Evolutionary conservation across 345 rosid species (phyloP), one percentile per base, ranked within the genome.

Genomic region (Euphorbia pulcherrima): DNA sequence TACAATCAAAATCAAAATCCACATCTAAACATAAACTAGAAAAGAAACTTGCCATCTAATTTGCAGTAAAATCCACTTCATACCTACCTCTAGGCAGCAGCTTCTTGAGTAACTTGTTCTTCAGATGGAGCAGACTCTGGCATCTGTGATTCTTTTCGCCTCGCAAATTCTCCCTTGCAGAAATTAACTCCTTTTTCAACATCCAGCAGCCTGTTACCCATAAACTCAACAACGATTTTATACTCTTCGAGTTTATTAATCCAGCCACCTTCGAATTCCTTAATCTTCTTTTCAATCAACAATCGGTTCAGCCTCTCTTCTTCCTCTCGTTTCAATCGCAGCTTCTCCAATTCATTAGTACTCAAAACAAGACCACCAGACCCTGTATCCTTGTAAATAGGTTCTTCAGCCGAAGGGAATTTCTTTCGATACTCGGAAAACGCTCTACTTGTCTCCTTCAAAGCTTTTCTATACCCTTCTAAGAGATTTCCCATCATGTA

Each of bases 301-400:
- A 37, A 27, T 9, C 73, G 73, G 40, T 63, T 71, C 62, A 72
- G 67, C 83, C 81, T 86, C 54, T 85, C 87, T 77, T 90, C 98
- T 77, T 74, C 90, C 82, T 86, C 92, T 78, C 74, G 82, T 82
- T 81, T 86, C 77, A 80, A 23, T 12, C 77, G 86, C 71, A 46
- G 86, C 86, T 82, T 91, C 71, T 88, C 96, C 69, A 88, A 61
- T 73, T 91, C 97, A 41, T 44, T 63, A 57, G 78, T 61, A 70
- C 92, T 85, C 84, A 94, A 65, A 46, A 89, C 91, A 72, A 89
- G 87, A 61, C 97, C 97, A 14, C 90, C 88, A 26, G 89, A 80
- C 12, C 96, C 95, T 62, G 83, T 72, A 82, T 91, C 95, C 81
- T 78, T 77, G 80, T 91, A 91, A 58, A 89, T 82, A 3, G 92